Evolutionary conservation across 495 filamentous ascomycete species (phyloP).

Genomic region (Saxophila tyrrhenica): DNA sequence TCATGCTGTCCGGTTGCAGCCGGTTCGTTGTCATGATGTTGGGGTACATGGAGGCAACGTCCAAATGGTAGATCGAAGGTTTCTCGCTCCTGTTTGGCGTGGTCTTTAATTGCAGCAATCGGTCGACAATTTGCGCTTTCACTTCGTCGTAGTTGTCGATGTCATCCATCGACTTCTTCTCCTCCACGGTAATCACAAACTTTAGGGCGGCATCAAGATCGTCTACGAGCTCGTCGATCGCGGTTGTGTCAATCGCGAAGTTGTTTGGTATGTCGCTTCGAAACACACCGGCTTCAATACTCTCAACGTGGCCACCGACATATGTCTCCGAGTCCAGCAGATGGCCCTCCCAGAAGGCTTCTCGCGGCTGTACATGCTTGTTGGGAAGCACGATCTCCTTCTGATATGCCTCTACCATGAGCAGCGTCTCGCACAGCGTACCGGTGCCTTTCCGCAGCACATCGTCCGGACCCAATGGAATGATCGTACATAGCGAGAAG

Average conservation of each 20-base stretch:
- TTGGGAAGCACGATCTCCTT: conserved; percentile 89
- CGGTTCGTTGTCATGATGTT: conserved; percentile 99
- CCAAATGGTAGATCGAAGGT: conserved; percentile 93
- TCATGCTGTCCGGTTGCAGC: conserved; percentile 96
- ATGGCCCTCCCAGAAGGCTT: conserved; percentile 94
- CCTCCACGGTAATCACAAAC: conserved; percentile 88
- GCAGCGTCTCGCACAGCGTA: conserved; percentile 94
- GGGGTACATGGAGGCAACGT: conserved; percentile 98
- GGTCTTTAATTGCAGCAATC: conserved; percentile 60
- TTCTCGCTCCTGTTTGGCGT: conserved; percentile 72
- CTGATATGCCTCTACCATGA: conserved; percentile 96
- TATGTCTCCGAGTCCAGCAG: conserved; percentile 94
- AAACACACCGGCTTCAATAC: conserved; percentile 98
- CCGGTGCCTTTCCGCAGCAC: conserved; percentile 90
- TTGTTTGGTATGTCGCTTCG: conserved; percentile 88
- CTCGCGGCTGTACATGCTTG: conserved; percentile 83
- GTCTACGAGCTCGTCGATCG: conserved; percentile 73
- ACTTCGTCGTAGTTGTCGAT: conserved; percentile 89
- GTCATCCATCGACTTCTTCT: conserved; percentile 86
- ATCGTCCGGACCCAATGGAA: conserved; percentile 87
- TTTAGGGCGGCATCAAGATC: conserved; percentile 86
- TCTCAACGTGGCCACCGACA: conserved; percentile 96
- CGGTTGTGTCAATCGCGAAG: conserved; percentile 75
- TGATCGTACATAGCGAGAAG: conserved; percentile 93
- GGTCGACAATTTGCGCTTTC: conserved; percentile 66